phyloP scores from a whole-genome alignment of 2,329 filamentous ascomycete species.

The Rutstroemia sydowiana region DNA sequence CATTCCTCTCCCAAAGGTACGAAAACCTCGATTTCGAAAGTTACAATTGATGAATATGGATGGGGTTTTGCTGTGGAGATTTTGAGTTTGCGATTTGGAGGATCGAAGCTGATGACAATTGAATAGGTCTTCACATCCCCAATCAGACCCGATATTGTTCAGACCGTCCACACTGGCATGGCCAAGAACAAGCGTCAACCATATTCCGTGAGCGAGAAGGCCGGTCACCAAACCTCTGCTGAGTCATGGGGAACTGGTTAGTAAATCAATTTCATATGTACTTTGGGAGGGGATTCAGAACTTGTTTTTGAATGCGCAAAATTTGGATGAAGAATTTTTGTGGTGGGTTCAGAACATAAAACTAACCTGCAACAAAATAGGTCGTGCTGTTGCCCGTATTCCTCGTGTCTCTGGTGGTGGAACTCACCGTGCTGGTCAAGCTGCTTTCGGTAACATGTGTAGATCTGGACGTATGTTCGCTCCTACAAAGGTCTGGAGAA shows the following conservation, averaged over 20 bases:
- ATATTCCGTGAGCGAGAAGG: conserved; percentile 99
- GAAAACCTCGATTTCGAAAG: conserved; percentile 2
- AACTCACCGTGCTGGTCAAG: conserved; percentile 99
- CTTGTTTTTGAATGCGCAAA: neutral
- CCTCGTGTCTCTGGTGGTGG: conserved; percentile 99
- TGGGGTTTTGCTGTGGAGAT: neutral
- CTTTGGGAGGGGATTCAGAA: conserved; percentile 1
- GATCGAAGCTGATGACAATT: conserved; percentile 19
- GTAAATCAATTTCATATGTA: conserved; percentile 35
- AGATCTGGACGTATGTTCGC: conserved; percentile 99
- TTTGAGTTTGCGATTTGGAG: conserved; percentile 2
- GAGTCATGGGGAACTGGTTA: conserved; percentile 99
- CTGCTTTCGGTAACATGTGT: conserved; percentile 99
- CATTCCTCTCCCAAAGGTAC: no score
- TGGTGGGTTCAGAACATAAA: conserved; percentile 9
- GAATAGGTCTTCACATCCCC: conserved; percentile 80
- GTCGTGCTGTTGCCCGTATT: conserved; percentile 99
- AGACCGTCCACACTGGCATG: conserved; percentile 93
- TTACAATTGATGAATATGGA: neutral
- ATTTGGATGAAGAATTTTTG: neutral
- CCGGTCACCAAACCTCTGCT: conserved; percentile 98
- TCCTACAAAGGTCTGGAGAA: conserved; percentile 99
- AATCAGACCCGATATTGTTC: conserved; percentile 98
- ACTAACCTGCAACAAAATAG: conserved; percentile 39
- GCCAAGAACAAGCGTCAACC: conserved; percentile 99